Evolutionary conservation across 73 alveolate species (phyloP), one percentile per base, ranked within the genome.

Genomic region (Uronychia setigera): DNA sequence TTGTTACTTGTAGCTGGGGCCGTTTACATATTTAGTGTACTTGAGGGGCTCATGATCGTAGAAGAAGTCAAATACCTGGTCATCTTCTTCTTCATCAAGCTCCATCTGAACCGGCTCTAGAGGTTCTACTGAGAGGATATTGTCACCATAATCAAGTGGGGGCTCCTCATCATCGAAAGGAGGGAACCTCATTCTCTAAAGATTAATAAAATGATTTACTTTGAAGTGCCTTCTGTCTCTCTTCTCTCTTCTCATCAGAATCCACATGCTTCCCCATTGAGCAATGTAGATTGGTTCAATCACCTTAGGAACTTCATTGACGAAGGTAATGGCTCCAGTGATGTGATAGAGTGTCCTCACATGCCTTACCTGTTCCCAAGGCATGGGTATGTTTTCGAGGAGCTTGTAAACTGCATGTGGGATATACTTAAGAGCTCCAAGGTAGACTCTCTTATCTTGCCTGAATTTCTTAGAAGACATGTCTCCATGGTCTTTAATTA

Each of bases 81-180:
- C 98, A 93, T 99, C 99, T 82, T 99, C 99, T 60, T 94, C 97
- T 84, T 98, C 99, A 83, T 99, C 99, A 59, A 99, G 96, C 92
- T 98, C 99, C 99, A 99, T 98, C 93, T 99, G 98, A 33, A 99
- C 97, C 32, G 99, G 99, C 46, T 97, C 99, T 80, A 96, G 92
- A 0, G 99, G 99, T 78, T 98, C 99, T 26, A 98, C 99, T 81
- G 97, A 96, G 79, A 97, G 77, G 31, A 99, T 97, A 95, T 99
- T 99, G 92, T 99, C 99, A 34, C 99, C 99, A 81, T 99, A 99
- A 94, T 99, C 99, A 77, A 99, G 92, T 19, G 99, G 99, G 28
- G 99, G 99, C 90, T 99, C 99, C 84, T 99, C 99, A 87, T 99
- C 99, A 93, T 97, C 99, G 78, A 98, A 98, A 77, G 99, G 99